Evolutionary conservation across 2,329 filamentous ascomycete species (phyloP), one percentile per base, ranked within the genome.

Genomic region (Myrmaecium sp.): DNA sequence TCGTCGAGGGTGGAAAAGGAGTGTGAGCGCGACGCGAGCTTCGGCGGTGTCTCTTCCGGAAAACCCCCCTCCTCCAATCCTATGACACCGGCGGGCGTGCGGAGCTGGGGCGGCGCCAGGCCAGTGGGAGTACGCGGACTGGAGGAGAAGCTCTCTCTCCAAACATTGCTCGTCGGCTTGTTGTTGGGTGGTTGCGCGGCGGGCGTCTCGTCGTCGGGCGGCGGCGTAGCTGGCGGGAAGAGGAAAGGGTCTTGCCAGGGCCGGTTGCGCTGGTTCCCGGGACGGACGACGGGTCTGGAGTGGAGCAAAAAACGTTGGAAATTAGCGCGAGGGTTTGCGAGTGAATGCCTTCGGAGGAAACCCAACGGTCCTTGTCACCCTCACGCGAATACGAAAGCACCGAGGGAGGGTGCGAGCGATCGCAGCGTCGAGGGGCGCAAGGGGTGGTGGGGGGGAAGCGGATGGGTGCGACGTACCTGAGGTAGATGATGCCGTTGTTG

Each of bases 1-100:
- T 83, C 79, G 25, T 74, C 75, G 29, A 77, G 56, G 5, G 77
- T 84, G 17, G 79, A 83, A 43, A 83, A 78, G 1, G 82, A 91
- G 39, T 75, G 60, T 12, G 78, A 71, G 36, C 77, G 35, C 24
- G 31, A 29, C 23, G 25, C 5, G 32, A 33, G 19, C 21, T 34
- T 27, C 24, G 37, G 33, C 5, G 35, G 37, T 19, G 33, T 33
- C 26, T 35, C 31, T 15, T 27, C 27, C 26, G 30, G 32, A 26
- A 30, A 38, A 37, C 43, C 12, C 29, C 37, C 36, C 23, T 33
- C 28, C 25, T 28, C 35, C 30, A 40, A 29, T n/a, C 31, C 29
- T 12, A 32, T 30, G 25, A 32, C 29, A 17, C 39, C 36, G 12
- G 41, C 36, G 19, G 34, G 38, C 20, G 30, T 35, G 13, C 17